Conservation (phyloP, 2,329 filamentous ascomycete genomes). For the Madurella fahalii region DNA sequence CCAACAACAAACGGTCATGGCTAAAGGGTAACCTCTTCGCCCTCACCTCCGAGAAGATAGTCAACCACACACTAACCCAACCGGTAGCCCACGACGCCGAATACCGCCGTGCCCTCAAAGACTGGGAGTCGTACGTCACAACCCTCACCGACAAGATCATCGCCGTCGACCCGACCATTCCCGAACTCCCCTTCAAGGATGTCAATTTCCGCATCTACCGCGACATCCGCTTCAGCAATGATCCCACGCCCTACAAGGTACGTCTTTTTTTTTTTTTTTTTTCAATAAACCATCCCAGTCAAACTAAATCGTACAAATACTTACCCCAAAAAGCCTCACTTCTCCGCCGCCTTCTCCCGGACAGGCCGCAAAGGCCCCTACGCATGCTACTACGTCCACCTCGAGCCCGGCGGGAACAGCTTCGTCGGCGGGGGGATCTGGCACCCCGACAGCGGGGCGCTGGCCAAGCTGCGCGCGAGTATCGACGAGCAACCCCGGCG, state of each 20-base stretch:
- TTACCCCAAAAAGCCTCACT: constrained; percentile 60
- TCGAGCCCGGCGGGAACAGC: constrained; percentile 61
- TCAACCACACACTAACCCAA: neutral
- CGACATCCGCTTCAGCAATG: constrained; percentile 78
- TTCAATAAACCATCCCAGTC: neutral
- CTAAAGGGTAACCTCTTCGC: constrained; percentile 45
- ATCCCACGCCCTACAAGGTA: constrained; percentile 86
- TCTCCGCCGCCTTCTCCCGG: constrained; percentile 81
- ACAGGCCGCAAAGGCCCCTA: constrained; percentile 85
- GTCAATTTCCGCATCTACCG: constrained; percentile 84
- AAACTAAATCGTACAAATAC: neutral
- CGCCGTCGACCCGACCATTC: constrained; percentile 73
- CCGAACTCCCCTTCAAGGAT: constrained; percentile 81
- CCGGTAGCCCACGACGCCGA: constrained; percentile 69
- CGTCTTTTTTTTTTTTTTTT: constrained; percentile 23
- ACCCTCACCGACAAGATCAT: constrained; percentile 65
- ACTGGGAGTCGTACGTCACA: constrained; percentile 78
- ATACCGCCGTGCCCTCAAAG: constrained; percentile 71
- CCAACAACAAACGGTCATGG: constrained; percentile 57
- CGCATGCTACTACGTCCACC: constrained; percentile 83
- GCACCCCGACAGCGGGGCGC: constrained; percentile 65
- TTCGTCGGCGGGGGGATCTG: constrained; percentile 81
- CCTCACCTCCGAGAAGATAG: constrained; percentile 1
- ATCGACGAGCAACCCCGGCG: constrained; percentile 69
- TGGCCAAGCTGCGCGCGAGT: constrained; percentile 64